Base-by-base conservation (phyloP, 192 early-diverging fungal genomes). In the Jimgerdemannia flammicorona region DNA sequence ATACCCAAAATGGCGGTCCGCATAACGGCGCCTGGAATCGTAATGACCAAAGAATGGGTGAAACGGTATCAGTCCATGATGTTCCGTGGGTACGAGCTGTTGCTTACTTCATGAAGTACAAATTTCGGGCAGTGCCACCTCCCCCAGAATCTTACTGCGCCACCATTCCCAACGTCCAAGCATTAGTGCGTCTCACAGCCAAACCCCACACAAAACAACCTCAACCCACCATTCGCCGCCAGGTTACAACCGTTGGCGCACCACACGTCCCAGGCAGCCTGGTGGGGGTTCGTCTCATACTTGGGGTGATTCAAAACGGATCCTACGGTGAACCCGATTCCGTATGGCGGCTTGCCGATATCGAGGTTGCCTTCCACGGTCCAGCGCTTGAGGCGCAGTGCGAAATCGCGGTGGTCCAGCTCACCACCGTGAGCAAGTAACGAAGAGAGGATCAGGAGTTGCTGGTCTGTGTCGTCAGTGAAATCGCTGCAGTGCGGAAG, bases 381-480 rank as follows among this genome's bases (percentile, higher is more conserved):
- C 87, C 91, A 93, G 4, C 79, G 75, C 70, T 80, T 75, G 40
- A 91, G 76, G 40, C 83, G 64, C 65, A 75, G 74, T 3, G 89
- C 85, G 77, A 89, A 91, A 43, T 86, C 80, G 66, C 75, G 71
- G 7, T 73, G 69, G 66, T 89, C 80, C 18, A 93, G 84, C 4
- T 74, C 42, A 1, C 85, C 90, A 76, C 84, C 78, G n/a, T 72
- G 66, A 17, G 80, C 76, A 29, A 87, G 73, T 43, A 91, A 70
- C 42, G 87, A 81, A 66, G 89, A 79, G 8, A 89, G 74, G 3
- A 93, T 39, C 14, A 91, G 76, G 20, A 93, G 67, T 44, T 83
- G 75, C 70, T 93, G 91, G 70, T 93, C 91, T 59, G 86, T 81
- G 76, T 87, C 85, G 70, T 85, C 87, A 44, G 70, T 73, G 81